Base-by-base conservation (phyloP, 805 yeast genomes). In the Grigorovia transvaalensis region DNA sequence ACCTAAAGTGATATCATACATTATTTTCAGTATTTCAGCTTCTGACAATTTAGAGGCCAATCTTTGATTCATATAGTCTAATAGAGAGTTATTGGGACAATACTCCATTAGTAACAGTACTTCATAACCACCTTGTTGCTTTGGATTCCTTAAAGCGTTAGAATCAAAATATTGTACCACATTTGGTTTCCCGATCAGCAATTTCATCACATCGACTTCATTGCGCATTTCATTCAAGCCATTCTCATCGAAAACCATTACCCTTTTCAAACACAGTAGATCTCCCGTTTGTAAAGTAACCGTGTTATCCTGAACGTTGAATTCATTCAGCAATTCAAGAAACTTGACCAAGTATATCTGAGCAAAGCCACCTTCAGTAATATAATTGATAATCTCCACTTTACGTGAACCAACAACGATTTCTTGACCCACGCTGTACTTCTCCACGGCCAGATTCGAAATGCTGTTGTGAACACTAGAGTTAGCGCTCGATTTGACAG, bases 81-180 rank as follows among this genome's bases (percentile, higher is more conserved):
- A 74, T 47, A 95, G 77, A 17, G 96, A 88, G 56, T 85, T 79
- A 65, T 85, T 86, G 11, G 95, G 84, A 65, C 99, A 91, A 59
- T 84, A 78, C 67, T 91, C 99, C 98, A 91, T 93, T 57, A 91
- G 73, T 45, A 91, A 80, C 51, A 91, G 73, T 9, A 93, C 97
- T 69, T 91, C 98, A 66, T 88, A 93, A 0, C 79, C 80, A 9
- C 66, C 66, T 30, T 61, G 56, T 12, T 70, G 70, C 30, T 70
- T 69, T 2, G 50, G 55, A 17, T 61, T 58, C 51, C 87, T 71
- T 45, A 84, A 80, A 1, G 95, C 93, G 62, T 84, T 83, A 2
- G 90, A 84, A 63, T 86, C 95, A 59, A 75, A 83, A 61, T 84
- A 84, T 53, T 74, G 75, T 30, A 85, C 93, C 49, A 84, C 80